Conservation (phyloP, 768 basidiomycete genomes). For the Gloeopeniophorella convolvens region DNA sequence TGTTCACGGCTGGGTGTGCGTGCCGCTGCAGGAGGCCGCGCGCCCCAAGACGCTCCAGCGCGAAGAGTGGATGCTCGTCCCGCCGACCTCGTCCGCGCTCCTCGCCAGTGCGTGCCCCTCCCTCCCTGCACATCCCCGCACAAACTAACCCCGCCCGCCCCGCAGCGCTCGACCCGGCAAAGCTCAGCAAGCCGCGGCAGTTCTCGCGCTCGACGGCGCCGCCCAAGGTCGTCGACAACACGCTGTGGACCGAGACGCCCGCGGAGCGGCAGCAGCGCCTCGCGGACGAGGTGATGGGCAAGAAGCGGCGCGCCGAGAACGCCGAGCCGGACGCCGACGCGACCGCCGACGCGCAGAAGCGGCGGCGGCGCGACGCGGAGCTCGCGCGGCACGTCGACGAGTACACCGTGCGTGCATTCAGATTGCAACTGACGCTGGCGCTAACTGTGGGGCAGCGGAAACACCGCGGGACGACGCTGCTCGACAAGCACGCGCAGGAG, state of each 20-base stretch:
- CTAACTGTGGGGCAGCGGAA: constrained; percentile 25
- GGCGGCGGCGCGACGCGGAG: constrained; percentile 58
- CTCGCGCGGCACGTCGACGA: constrained; percentile 70
- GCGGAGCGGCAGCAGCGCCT: constrained; percentile 85
- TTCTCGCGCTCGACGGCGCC: constrained; percentile 55
- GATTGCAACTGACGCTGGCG: background rate
- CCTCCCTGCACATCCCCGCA: background rate
- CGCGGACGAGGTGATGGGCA: constrained; percentile 93
- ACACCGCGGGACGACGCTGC: constrained; percentile 23
- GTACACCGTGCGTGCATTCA: constrained; percentile 53
- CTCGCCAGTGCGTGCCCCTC: constrained; percentile 55
- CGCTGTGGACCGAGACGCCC: constrained; percentile 97
- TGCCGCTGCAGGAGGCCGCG: constrained; percentile 55
- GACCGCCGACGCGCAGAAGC: constrained; percentile 43
- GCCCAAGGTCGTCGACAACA: constrained; percentile 42
- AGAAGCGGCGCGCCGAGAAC: constrained; percentile 67
- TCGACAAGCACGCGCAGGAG: constrained; percentile 36
- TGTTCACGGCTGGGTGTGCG: too few species aligned
- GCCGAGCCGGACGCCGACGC: constrained; percentile 35
- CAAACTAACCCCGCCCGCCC: too few species aligned
- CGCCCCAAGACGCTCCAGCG: constrained; percentile 76
- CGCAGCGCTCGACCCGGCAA: constrained; percentile 86
- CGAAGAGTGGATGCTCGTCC: constrained; percentile 98
- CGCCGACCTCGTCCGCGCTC: constrained; percentile 76
- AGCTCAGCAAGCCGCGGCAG: constrained; percentile 64